Percentiles rank a stretch among this genome's conserved stretches.
phyloP scores from a whole-genome alignment of 1,284 basidiomycete genomes.

The Ceratobasidium sp. region DNA sequence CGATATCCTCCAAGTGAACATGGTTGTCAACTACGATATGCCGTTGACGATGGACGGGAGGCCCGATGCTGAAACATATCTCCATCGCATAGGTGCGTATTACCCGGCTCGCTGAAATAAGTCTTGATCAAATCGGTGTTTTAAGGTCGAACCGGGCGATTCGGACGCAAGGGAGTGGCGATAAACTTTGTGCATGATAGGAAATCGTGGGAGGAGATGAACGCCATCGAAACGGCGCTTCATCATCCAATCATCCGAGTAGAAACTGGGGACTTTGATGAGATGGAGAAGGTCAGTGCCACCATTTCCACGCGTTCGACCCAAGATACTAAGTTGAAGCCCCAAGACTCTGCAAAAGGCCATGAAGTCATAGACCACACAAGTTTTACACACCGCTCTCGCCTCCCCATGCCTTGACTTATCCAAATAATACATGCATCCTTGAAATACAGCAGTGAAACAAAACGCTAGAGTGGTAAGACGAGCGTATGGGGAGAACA shows the following conservation, averaged over 20 bases:
- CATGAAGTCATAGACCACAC: conserved; percentile 24
- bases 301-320: background rate
- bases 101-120: background rate
- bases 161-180: conserved; percentile 95
- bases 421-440: conserved; percentile 40
- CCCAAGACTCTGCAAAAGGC: conserved; percentile 41
- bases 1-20: conserved; percentile 98
- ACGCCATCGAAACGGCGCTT: conserved; percentile 80
- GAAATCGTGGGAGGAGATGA: conserved; percentile 85
- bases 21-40: conserved; percentile 99
- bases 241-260: conserved; percentile 82
- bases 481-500: too few relatives aligned
- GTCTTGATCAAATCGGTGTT: conserved; percentile 6
- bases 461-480: background rate
- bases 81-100: conserved; percentile 92
- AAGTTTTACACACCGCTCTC: background rate
- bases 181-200: conserved; percentile 95
- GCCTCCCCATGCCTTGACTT: background rate
- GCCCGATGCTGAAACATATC: conserved; percentile 96
- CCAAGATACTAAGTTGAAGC: background rate
- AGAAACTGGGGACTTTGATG: conserved; percentile 85
- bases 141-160: conserved; percentile 91
- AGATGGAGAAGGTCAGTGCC: conserved; percentile 81
- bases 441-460: conserved; percentile 15
- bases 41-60: conserved; percentile 73